Base-by-base conservation (phyloP, 2,329 filamentous ascomycete genomes). In the Fusarium sp. region DNA sequence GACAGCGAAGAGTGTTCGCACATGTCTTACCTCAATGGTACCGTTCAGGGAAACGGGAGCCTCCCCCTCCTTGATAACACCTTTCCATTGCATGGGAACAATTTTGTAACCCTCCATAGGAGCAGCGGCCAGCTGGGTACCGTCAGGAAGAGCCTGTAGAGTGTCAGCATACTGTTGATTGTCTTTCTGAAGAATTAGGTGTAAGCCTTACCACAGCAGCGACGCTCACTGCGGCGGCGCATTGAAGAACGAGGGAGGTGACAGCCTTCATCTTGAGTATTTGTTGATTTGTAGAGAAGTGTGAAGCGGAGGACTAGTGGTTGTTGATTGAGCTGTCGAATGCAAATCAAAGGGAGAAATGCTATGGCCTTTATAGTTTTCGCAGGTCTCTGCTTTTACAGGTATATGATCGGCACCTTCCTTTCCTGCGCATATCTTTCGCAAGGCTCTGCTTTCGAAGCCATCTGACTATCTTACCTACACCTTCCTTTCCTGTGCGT, bases 401-500 rank as follows among this genome's bases (percentile, higher is more conserved):
- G 18, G 10, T 3, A 12, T 38, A 10, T n/a, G 4, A 11, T 10
- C 4, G 10, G 34, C 34, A 38, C 34, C 34, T 38, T n/a, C 34
- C 34, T n/a, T 7, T n/a, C 10, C 34, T 38, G 34, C 18, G 10
- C 34, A 38, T n/a, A n/a, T 38, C 15, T 46, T 46, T 46, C 44
- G 16, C 24, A n/a, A 8, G 44, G n/a, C 44, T 27, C 24, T 27
- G 15, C 44, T n/a, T 18, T 46, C 44, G 20, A 46, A 27, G 24
- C 1, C 8, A 46, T 46, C 24, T n/a, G 8, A 27, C 1, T 13
- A 46, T 46, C 24, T n/a, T 3, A 27, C 24, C 16, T 27, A 16
- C 43, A 25, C 44, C 44, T 46, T 46, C 44, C 44, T 25, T 46
- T 46, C 44, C 44, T 46, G 44, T 46, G 44, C 25, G n/a, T 46